Evolutionary conservation across 1,284 basidiomycete species (phyloP).

Genomic region (Prillingera fragicola): DNA sequence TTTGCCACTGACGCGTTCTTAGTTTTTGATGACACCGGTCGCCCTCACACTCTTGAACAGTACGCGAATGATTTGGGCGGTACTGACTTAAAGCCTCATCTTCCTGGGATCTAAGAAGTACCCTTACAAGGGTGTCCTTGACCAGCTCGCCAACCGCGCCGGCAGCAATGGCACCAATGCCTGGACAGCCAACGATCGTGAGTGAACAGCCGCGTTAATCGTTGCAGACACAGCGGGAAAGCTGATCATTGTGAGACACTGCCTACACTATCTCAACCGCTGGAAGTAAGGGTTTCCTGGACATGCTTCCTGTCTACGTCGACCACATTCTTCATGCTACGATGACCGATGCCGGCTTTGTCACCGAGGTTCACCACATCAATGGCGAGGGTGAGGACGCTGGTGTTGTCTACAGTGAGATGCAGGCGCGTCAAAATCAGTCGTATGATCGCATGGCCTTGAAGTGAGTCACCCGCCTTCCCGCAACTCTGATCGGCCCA

Average conservation of each 20-base stretch:
- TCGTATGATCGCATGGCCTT: conserved; percentile 84
- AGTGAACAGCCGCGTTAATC: conserved; percentile 5
- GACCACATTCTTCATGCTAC: conserved; percentile 98
- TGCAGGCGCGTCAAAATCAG: conserved; percentile 96
- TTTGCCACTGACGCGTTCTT: conserved; percentile 6
- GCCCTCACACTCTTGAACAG: conserved; percentile 90
- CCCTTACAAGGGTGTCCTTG: conserved; percentile 95
- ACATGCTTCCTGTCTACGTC: conserved; percentile 88
- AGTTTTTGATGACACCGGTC: conserved; percentile 90
- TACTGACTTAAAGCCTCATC: conserved; percentile 58
- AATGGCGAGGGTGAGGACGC: conserved; percentile 85
- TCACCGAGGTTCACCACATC: conserved; percentile 93
- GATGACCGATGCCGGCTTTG: conserved; percentile 80
- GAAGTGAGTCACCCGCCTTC: conserved; percentile 51
- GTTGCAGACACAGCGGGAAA: neutral
- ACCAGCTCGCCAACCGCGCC: conserved; percentile 92
- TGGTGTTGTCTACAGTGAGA: conserved; percentile 95
- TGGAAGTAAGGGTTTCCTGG: conserved; percentile 90
- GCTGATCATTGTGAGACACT: conserved; percentile 60
- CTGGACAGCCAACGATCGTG: conserved; percentile 54
- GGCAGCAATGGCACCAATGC: conserved; percentile 85
- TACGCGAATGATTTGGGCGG: conserved; percentile 8
- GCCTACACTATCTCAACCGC: conserved; percentile 98
- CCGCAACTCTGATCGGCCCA: conserved; percentile 40
- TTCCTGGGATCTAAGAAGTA: conserved; percentile 94